Evolutionary conservation across 163 green algal genomes (phyloP).

Genomic region (Chlamydomonas reinhardtii): DNA sequence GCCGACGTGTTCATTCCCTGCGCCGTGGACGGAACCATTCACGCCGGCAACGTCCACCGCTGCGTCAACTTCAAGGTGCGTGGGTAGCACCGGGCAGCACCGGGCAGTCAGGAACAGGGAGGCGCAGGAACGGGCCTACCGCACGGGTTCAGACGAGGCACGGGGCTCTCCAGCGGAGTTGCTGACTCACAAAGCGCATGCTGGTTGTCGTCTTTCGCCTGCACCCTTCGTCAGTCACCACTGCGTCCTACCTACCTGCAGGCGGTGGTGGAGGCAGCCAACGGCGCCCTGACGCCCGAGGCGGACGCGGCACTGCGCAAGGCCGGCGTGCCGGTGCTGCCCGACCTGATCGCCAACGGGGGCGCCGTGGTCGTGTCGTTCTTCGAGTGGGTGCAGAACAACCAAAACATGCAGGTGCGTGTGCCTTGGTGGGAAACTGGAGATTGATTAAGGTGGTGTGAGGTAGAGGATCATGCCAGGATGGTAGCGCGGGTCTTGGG

Average conservation of each 20-base stretch:
- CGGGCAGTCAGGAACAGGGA: too few species aligned
- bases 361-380: conserved; percentile 67
- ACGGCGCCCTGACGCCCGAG: conserved; percentile 67
- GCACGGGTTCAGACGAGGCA: too few species aligned
- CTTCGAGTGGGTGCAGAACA: conserved; percentile 78
- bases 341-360: conserved; percentile 74
- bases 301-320: conserved; percentile 63
- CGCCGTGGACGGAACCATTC: conserved; percentile 69
- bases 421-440: too few species aligned
- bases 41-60: conserved; percentile 29
- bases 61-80: conserved; percentile 62
- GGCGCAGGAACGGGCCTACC: too few species aligned
- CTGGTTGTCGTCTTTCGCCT: too few species aligned
- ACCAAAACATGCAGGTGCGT: conserved; percentile 68
- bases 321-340: conserved; percentile 61
- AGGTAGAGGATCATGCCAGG: too few species aligned
- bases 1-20: conserved; percentile 77
- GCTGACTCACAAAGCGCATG: too few species aligned
- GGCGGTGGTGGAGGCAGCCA: conserved; percentile 74
- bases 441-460: too few species aligned
- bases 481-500: too few species aligned
- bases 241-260: conserved; percentile 7
- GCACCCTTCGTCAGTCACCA: too few species aligned
- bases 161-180: too few species aligned
- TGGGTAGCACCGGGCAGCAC: neutral